phyloP scores from a whole-genome alignment of 1,284 basidiomycete species.

The Cutaneotrichosporon sp. region DNA sequence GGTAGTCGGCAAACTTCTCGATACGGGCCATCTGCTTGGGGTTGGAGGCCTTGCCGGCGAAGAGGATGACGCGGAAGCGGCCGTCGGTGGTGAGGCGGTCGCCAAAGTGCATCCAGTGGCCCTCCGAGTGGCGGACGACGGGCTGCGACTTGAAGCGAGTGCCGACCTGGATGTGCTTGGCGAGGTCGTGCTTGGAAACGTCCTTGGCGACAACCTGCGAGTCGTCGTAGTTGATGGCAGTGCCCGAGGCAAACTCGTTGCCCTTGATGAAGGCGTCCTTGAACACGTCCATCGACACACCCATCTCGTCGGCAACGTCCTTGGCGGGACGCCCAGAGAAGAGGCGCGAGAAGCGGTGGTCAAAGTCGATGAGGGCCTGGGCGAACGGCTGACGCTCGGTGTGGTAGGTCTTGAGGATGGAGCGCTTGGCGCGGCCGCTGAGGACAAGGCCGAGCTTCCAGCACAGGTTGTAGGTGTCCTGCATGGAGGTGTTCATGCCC shows the following conservation, averaged over 20 bases:
- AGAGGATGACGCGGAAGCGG: constrained; percentile 67
- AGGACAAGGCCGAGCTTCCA: constrained; percentile 51
- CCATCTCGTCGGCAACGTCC: constrained; percentile 40
- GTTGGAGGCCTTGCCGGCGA: constrained; percentile 56
- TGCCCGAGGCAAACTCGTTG: constrained; percentile 20
- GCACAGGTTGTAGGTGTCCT: constrained; percentile 42
- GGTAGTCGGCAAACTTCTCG: constrained; percentile 50
- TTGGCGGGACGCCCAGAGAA: constrained; percentile 62
- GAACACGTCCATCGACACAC: constrained; percentile 50
- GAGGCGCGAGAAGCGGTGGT: constrained; percentile 65
- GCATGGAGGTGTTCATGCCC: constrained; percentile 38
- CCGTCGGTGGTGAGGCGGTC: constrained; percentile 62
- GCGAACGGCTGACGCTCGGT: constrained; percentile 19
- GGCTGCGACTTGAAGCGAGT: constrained; percentile 48
- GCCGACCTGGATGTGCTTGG: constrained; percentile 52
- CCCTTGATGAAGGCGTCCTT: constrained; percentile 11
- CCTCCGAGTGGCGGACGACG: constrained; percentile 60
- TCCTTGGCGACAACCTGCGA: constrained; percentile 1
- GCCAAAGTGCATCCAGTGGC: constrained; percentile 60
- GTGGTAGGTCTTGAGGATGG: constrained; percentile 58
- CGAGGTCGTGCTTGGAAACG: constrained; percentile 11
- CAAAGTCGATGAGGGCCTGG: constrained; percentile 70
- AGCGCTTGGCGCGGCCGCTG: constrained; percentile 61
- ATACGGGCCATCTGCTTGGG: constrained; percentile 49
- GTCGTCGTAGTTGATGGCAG: constrained; percentile 43